These are phyloP conservation scores for Coniferiporia weirii DNA, from an alignment of 1,284 basidiomycete genomes.

Conservation along the genomic window DNA sequence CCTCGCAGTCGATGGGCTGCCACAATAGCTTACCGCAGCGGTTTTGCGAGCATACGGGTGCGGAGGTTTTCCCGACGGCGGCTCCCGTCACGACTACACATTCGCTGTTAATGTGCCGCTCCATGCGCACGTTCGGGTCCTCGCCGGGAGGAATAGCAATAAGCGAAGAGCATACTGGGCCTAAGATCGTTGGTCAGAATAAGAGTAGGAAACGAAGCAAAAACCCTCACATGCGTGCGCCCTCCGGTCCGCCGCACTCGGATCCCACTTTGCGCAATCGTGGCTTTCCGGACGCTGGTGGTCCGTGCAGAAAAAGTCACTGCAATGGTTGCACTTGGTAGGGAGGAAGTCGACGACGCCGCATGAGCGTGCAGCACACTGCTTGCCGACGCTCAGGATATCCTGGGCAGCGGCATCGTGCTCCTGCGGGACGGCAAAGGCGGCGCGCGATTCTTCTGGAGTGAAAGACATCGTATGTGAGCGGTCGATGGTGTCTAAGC, in stretches of 20 bases:
- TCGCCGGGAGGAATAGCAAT: slow-evolving; percentile 67
- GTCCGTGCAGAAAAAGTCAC: slow-evolving; percentile 61
- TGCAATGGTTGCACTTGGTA: slow-evolving; percentile 73
- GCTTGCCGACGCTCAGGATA: slow-evolving; percentile 61
- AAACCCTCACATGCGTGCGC: slow-evolving; percentile 62
- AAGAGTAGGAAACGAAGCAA: neutral
- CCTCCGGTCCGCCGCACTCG: slow-evolving; percentile 59
- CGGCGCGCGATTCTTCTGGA: slow-evolving; percentile 19
- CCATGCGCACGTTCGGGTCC: slow-evolving; percentile 74
- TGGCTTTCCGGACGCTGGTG: slow-evolving; percentile 67
- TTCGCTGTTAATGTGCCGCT: slow-evolving; percentile 57
- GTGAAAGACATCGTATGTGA: slow-evolving; percentile 11
- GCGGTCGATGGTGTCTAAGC: neutral
- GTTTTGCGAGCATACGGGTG: slow-evolving; percentile 53
- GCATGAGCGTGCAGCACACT: slow-evolving; percentile 62
- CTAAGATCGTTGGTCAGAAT: slow-evolving; percentile 30
- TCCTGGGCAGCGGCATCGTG: slow-evolving; percentile 41
- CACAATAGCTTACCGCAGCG: slow-evolving; percentile 70
- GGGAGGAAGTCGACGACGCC: slow-evolving; percentile 75
- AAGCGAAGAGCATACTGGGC: slow-evolving; percentile 66
- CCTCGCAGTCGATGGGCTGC: slow-evolving; percentile 65
- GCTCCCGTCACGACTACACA: slow-evolving; percentile 65
- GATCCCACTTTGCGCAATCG: slow-evolving; percentile 63
- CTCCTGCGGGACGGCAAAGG: slow-evolving; percentile 21
- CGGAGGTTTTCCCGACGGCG: slow-evolving; percentile 39